phyloP scores from a whole-genome alignment of 2,329 filamentous ascomycete species.

The Ceratocystis cacaofunesta region DNA sequence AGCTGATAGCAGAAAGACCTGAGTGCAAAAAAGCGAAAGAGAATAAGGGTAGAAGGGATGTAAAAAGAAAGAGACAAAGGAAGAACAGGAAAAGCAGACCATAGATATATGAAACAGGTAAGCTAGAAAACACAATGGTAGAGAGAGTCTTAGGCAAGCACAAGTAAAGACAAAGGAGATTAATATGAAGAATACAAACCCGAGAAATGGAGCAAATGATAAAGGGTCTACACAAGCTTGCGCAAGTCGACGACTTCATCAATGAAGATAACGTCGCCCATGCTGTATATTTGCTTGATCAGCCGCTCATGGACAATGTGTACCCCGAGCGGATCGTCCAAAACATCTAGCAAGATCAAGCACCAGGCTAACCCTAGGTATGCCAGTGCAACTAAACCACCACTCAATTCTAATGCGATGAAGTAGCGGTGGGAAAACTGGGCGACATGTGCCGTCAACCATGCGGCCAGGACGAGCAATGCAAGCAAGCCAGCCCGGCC shows the following conservation, averaged over 20 bases:
- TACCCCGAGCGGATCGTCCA: constrained; percentile 14
- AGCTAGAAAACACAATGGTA: not conserved
- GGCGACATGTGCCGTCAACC: constrained; percentile 21
- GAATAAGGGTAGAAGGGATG: not conserved
- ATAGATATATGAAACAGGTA: not conserved
- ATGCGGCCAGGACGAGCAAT: constrained; percentile 17
- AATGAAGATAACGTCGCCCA: constrained; percentile 15
- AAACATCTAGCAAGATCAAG: constrained; percentile 15
- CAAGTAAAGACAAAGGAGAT: not conserved
- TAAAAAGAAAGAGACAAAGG: not conserved
- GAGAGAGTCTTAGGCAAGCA: not conserved
- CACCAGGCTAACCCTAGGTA: constrained; percentile 22
- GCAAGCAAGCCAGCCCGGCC: constrained; percentile 13
- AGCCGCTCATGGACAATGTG: constrained; percentile 14
- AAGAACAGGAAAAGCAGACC: not conserved
- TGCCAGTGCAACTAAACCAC: constrained; percentile 21
- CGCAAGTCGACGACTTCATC: constrained; percentile 15
- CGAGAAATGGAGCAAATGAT: not conserved
- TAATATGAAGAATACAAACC: not conserved
- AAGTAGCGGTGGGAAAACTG: constrained; percentile 24
- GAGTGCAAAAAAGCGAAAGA: not conserved
- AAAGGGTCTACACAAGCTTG: constrained; percentile 13
- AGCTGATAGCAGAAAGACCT: not conserved
- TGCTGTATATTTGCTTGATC: constrained; percentile 17
- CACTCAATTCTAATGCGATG: constrained; percentile 27